Base-by-base conservation (phyloP, 106 monocot genomes). In the Platanthera zijinensis region DNA sequence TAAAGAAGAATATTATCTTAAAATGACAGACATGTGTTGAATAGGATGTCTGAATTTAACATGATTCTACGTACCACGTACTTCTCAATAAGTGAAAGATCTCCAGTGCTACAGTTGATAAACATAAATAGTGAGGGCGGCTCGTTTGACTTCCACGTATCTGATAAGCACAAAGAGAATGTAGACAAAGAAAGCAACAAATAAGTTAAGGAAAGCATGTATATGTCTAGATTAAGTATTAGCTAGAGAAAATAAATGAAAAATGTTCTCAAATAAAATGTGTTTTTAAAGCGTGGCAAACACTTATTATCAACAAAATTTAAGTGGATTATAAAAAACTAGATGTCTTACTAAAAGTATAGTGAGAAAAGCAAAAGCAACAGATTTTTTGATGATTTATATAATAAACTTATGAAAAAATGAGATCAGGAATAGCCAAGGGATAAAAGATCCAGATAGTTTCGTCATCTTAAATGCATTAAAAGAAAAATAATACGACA, bases 1-100 rank as follows among this genome's bases (percentile, higher is more conserved):
- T 4, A 56, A 56, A 56, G 56, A 56, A 56, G 11, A 56, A 56
- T 3, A 5, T 56, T 56, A 5, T 59, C 59, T 59, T 19, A 59
- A 19, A 59, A 19, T 19, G 19, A n/a, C 59, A 59, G n/a, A 18
- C 6, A 59, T 19, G 5, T 18, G 1, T 6, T 59, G 19, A 59
- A 19, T 59, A 59, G 18, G 19, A 19, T 59, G 19, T 59, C 11
- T 69, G 70, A 46, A 12, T 14, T 46, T 70, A 70, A 69, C 11
- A 48, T 47, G 48, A 48, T 70, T 48, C 22, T 59, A 76, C 90
- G 75, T 97, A 97, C 96, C 96, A 93, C 87, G 85, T 93, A 97
- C 78, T 87, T 97, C 93, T 97, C 96, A 79, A 97, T 93, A 75
- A 78, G 51, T 80, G 96, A 87, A 77, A 97, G 93, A 19, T 97